phyloP scores from a whole-genome alignment of 2,329 filamentous ascomycete genomes.

The Paraphoma chrysanthemicola region DNA sequence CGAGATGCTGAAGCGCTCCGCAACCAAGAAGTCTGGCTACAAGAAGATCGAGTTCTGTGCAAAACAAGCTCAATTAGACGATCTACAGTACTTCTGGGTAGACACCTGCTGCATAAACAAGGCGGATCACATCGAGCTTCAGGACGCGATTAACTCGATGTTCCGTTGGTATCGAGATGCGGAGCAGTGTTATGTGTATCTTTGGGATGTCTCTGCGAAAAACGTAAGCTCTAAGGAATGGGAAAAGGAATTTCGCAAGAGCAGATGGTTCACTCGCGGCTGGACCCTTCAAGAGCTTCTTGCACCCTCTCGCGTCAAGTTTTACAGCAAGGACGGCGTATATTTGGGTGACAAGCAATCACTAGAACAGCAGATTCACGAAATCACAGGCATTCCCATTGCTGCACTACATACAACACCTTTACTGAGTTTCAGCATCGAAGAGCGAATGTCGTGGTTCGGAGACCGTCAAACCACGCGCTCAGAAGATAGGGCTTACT shows the following conservation, averaged over 20 bases:
- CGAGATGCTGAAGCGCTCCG: constrained; percentile 1
- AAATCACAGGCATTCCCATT: constrained; percentile 1
- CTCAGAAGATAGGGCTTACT: constrained; percentile 5
- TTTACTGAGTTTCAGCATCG: background rate
- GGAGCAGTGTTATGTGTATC: constrained; percentile 4
- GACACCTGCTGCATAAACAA: constrained; percentile 13
- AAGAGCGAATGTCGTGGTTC: constrained; percentile 12
- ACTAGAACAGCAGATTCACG: constrained; percentile 1
- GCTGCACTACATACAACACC: background rate
- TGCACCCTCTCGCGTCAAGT: constrained; percentile 1
- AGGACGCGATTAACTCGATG: constrained; percentile 8
- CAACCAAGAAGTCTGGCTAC: constrained; percentile 5
- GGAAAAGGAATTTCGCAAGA: constrained; percentile 4
- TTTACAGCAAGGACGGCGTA: constrained; percentile 4
- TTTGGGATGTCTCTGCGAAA: constrained; percentile 6
- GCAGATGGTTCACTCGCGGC: constrained; percentile 8
- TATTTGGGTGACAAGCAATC: constrained; percentile 1
- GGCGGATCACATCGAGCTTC: background rate
- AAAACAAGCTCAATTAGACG: constrained; percentile 4
- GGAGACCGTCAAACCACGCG: background rate
- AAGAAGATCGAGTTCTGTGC: constrained; percentile 8
- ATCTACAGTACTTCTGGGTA: constrained; percentile 3
- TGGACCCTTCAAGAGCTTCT: constrained; percentile 9
- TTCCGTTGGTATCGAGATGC: constrained; percentile 7
- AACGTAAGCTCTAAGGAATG: background rate